Evolutionary conservation across 1,284 basidiomycete genomes (phyloP).

Genomic region (Gomphus sp.): DNA sequence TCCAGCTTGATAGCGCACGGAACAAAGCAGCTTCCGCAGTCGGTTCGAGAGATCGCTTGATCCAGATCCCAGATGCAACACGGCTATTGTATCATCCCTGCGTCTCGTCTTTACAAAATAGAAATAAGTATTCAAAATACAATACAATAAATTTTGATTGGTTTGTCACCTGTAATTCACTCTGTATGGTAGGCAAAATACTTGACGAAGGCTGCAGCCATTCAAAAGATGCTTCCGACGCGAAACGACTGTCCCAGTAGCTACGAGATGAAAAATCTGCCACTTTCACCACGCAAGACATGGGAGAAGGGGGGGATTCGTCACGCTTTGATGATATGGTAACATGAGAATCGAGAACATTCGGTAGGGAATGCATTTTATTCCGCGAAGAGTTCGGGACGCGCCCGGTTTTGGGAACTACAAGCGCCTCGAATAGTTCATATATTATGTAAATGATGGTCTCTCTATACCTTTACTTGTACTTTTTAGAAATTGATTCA

Average conservation of each 20-base stretch:
- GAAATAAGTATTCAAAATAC: not conserved
- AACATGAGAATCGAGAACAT: not conserved
- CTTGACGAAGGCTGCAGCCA: constrained; percentile 7
- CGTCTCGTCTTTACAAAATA: not conserved
- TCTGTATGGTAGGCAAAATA: not conserved
- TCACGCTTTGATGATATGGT: not conserved
- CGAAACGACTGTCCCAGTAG: constrained; percentile 8
- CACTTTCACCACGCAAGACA: constrained; percentile 1
- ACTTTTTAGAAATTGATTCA: too few relatives aligned
- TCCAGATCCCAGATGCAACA: constrained; percentile 27
- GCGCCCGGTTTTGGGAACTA: too few relatives aligned
- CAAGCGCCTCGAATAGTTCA: too few relatives aligned
- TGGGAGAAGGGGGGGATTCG: not conserved
- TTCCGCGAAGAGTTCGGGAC: not conserved
- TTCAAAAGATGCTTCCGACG: constrained; percentile 4
- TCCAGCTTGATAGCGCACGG: constrained; percentile 4
- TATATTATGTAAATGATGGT: too few relatives aligned
- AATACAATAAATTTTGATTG: not conserved
- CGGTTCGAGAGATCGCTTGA: constrained; percentile 23
- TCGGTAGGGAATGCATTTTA: not conserved
- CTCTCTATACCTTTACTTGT: too few relatives aligned
- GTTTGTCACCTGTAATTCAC: constrained; percentile 1
- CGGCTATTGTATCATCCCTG: not conserved
- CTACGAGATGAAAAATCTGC: constrained; percentile 7
- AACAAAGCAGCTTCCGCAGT: constrained; percentile 15